Evolutionary conservation across 2,329 filamentous ascomycete genomes (phyloP), one percentile per base, ranked within the genome.

Genomic region (Emmonsiellopsis sp.): DNA sequence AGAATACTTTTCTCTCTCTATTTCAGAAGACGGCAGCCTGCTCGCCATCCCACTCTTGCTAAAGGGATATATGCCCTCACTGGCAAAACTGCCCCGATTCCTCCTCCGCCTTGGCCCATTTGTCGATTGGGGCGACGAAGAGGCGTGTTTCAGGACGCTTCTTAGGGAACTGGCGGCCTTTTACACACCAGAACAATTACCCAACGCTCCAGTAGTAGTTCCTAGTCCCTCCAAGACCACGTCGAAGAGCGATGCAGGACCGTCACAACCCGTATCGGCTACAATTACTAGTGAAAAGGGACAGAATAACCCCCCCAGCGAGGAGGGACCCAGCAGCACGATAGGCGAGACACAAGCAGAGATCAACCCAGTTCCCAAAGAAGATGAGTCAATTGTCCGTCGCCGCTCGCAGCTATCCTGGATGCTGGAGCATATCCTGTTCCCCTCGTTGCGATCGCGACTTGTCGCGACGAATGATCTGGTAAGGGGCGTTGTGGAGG

Each of bases 1-100:
- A 2, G 93, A 98, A 69, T 98, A 98, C 70, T 97, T 98, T 68
- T 86, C 85, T 1, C 73, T 98, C 44, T 84, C 92, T 52, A 83
- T 98, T 37, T 87, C 87, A 0, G 81, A 84, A 1, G 77, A 86
- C 0, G 92, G 91, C 10, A 81, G 92, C 51, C 75, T 98, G 2
- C 70, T 85, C 46, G 83, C 83, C 33, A 85, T 98, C 13, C 94
- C 93, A 0, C 76, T 98, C 7, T 76, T 98, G 37, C 70, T 95
- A 45, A 95, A 91, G 69, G 90, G 89, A 0, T 98, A 98, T 66
- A 86, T 82, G 6, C 94, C 93, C 0, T 83, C 84, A 5, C 73
- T 97, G 54, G 85, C 84, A 13, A 98, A 97, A 69, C 77, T 98
- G 2, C 92, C 93, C 0, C 82, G 82, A 2, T 98, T 98, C 62